Conservation (phyloP, 768 basidiomycete genomes). For the Lentinula lateritia region DNA sequence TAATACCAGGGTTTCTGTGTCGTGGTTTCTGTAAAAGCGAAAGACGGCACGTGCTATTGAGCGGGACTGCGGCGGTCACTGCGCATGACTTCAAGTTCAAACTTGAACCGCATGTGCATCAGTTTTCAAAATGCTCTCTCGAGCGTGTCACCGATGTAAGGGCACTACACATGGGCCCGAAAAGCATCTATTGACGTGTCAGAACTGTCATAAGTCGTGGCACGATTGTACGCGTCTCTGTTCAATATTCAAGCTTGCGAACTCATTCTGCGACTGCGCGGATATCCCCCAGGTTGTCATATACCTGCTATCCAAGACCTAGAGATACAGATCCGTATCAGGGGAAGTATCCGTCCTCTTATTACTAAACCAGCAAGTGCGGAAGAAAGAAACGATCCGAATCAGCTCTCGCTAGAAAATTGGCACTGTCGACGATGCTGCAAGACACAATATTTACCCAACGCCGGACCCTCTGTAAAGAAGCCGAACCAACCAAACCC, state of each 20-base stretch:
- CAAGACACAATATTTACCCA: background rate
- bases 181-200: constrained; percentile 28
- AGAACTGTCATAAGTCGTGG: constrained; percentile 26
- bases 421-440: background rate
- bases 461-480: background rate
- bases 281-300: background rate
- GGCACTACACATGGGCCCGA: constrained; percentile 16
- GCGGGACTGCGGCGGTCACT: too few relatives aligned
- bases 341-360: background rate
- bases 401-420: background rate
- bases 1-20: too few relatives aligned
- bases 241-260: background rate
- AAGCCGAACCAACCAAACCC: background rate
- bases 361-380: background rate
- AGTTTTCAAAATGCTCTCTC: background rate
- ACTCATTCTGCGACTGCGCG: background rate
- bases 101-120: background rate
- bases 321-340: background rate
- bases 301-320: background rate
- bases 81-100: too few relatives aligned
- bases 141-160: constrained; percentile 20
- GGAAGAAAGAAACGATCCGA: background rate
- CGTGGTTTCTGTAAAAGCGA: too few relatives aligned
- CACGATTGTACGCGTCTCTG: constrained; percentile 22
- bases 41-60: background rate